Evolutionary conservation across 768 basidiomycete species (phyloP).

Genomic region (Tylopilus subfusipes): DNA sequence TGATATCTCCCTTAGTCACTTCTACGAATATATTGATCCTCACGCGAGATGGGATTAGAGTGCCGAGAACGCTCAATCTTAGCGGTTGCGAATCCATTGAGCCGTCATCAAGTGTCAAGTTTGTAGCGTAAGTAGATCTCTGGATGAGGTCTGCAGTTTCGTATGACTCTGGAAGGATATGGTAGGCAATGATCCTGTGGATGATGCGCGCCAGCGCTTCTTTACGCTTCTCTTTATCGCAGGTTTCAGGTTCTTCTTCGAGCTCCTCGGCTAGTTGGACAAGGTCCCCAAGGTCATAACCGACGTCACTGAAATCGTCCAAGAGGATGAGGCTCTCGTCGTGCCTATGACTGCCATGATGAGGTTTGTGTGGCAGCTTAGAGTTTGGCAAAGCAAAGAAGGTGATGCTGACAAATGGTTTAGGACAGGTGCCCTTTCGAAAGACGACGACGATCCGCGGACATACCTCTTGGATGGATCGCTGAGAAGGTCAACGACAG

Average conservation of each 20-base stretch:
- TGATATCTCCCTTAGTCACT: constrained; percentile 10
- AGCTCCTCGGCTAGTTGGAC: constrained; percentile 32
- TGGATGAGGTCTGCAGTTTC: constrained; percentile 40
- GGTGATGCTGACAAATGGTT: constrained; percentile 2
- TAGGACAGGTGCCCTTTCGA: background rate
- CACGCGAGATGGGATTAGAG: constrained; percentile 33
- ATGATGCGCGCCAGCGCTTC: constrained; percentile 56
- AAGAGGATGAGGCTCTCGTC: background rate
- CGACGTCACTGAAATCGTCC: background rate
- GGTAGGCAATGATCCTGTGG: constrained; percentile 47
- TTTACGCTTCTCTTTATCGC: constrained; percentile 46
- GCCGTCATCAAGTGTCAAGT: constrained; percentile 40
- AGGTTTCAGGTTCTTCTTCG: constrained; percentile 40
- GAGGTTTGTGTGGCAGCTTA: background rate
- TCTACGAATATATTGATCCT: constrained; percentile 18
- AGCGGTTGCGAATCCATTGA: constrained; percentile 43
- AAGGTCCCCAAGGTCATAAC: constrained; percentile 5
- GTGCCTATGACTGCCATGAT: background rate
- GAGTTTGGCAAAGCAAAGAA: constrained; percentile 13
- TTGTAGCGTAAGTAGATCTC: constrained; percentile 54
- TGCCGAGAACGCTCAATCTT: constrained; percentile 40
- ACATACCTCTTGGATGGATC: constrained; percentile 13
- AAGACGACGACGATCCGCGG: background rate
- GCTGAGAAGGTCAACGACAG: constrained; percentile 7
- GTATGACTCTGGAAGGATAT: constrained; percentile 37